A percentile compares a stretch with the other conserved stretches of the same genome.
Evolutionary conservation across 306 rosid genomes (phyloP).

Genomic region (Neltuma alba): DNA sequence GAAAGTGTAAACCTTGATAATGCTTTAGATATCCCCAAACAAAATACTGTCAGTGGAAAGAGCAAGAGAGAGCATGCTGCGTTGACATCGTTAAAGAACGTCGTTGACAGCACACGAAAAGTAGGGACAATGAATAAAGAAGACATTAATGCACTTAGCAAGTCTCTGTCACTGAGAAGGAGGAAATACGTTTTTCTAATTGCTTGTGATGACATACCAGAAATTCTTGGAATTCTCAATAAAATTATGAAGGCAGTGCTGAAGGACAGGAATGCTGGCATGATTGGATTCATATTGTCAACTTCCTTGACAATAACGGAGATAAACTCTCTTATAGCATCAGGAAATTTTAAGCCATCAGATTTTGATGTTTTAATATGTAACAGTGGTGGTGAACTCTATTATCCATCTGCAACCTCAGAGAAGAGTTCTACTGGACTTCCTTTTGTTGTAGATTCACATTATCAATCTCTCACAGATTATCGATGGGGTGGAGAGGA

Average conservation of each 20-base stretch:
- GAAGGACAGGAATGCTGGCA: conserved; percentile 78
- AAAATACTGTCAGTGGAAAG: conserved; percentile 61
- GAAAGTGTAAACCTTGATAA: conserved; percentile 65
- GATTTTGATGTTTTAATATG: conserved; percentile 97
- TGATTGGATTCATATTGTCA: conserved; percentile 87
- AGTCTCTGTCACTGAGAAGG: conserved; percentile 86
- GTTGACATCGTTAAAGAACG: conserved; percentile 80
- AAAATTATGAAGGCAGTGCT: conserved; percentile 65
- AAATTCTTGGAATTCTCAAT: conserved; percentile 65
- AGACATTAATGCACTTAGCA: conserved; percentile 53
- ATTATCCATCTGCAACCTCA: conserved; percentile 73
- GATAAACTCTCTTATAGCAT: conserved; percentile 71
- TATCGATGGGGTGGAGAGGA: conserved; percentile 99
- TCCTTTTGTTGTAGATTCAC: conserved; percentile 86
- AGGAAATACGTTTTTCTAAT: conserved; percentile 80
- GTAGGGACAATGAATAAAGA: conserved; percentile 52
- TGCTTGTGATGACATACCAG: conserved; percentile 35
- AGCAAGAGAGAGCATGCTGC: conserved; percentile 77
- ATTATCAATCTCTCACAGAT: conserved; percentile 93
- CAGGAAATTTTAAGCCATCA: conserved; percentile 71
- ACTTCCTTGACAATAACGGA: conserved; percentile 87
- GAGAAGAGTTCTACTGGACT: conserved; percentile 11
- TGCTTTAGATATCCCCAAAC: conserved; percentile 63
- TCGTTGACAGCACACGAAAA: conserved; percentile 69
- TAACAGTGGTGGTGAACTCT: conserved; percentile 96